Conservation (phyloP, 192 early-diverging fungal species). For the Mortierella alpina region DNA sequence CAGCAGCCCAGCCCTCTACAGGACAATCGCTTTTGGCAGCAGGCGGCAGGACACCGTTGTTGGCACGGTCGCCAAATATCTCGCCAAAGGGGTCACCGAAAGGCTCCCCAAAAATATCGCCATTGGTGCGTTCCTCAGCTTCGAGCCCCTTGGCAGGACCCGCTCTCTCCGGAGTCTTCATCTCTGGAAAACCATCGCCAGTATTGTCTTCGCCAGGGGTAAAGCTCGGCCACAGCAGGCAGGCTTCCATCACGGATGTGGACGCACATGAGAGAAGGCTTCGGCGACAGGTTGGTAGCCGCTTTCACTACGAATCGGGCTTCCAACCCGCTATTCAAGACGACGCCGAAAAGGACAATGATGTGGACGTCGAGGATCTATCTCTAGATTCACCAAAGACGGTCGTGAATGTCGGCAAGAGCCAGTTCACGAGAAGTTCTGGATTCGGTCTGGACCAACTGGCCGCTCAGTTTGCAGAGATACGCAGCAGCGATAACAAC, state of each 20-base stretch:
- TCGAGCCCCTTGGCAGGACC: slow-evolving; percentile 51
- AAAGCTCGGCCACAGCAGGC: slow-evolving; percentile 32
- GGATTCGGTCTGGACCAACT: slow-evolving; percentile 9
- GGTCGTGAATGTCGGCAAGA: slow-evolving; percentile 6
- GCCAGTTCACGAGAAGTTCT: slow-evolving; percentile 6
- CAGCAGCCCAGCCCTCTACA: slow-evolving; percentile 10
- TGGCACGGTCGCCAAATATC: slow-evolving; percentile 50
- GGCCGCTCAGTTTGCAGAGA: slow-evolving; percentile 24
- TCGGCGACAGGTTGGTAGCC: slow-evolving; percentile 27
- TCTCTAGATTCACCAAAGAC: slow-evolving; percentile 40
- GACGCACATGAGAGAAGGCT: slow-evolving; percentile 49
- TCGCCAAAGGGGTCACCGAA: slow-evolving; percentile 48
- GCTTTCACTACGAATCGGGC: slow-evolving; percentile 51
- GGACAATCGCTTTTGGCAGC: slow-evolving; percentile 27
- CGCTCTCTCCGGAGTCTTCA: slow-evolving; percentile 31
- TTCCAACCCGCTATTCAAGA: slow-evolving; percentile 23
- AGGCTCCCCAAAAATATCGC: slow-evolving; percentile 46
- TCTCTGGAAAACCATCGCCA: slow-evolving; percentile 34
- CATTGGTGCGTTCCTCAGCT: slow-evolving; percentile 42
- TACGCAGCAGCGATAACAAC: slow-evolving; percentile 24
- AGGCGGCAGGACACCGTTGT: slow-evolving; percentile 30
- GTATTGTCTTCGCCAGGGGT: slow-evolving; percentile 12
- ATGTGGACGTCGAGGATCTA: slow-evolving; percentile 36
- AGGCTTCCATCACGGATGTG: slow-evolving; percentile 51
- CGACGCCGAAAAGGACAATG: slow-evolving; percentile 21